Evolutionary conservation across 768 basidiomycete genomes (phyloP).

Genomic region (Rhodotorula diobovata): DNA sequence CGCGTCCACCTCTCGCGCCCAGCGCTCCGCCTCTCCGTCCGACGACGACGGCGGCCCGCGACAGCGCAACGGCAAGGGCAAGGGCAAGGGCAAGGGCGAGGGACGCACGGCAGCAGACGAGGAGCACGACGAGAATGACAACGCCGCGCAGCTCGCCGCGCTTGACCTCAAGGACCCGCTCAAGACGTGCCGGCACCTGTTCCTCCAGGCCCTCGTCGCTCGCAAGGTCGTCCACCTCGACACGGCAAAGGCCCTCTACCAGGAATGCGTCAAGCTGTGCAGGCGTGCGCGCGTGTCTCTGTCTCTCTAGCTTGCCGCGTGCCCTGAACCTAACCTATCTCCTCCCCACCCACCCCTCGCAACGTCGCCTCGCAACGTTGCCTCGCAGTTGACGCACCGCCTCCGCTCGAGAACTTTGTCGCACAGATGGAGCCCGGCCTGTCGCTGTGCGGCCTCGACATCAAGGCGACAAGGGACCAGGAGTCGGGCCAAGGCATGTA

Average conservation of each 20-base stretch:
- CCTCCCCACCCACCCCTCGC: not conserved
- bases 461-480: slow-evolving; percentile 63
- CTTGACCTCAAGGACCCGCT: slow-evolving; percentile 22
- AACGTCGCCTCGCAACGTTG: not conserved
- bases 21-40: not conserved
- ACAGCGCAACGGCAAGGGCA: not conserved
- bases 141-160: slow-evolving; percentile 4
- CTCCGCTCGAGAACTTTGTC: slow-evolving; percentile 62
- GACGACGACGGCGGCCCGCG: not conserved
- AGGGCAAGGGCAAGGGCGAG: not conserved
- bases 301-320: fast-evolving
- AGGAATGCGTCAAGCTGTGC: slow-evolving; percentile 63
- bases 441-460: slow-evolving; percentile 67
- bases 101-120: not conserved
- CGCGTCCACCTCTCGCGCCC: not conserved
- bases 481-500: slow-evolving; percentile 61
- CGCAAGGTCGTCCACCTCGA: slow-evolving; percentile 63
- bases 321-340: too few species aligned
- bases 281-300: slow-evolving; percentile 53
- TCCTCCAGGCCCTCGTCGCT: slow-evolving; percentile 72
- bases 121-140: too few species aligned
- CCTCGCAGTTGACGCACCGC: slow-evolving; percentile 42
- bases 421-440: slow-evolving; percentile 59
- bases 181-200: slow-evolving; percentile 53
- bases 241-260: slow-evolving; percentile 64